Percentiles rank a stretch among this genome's conserved stretches.
Conservation (phyloP, 768 basidiomycete genomes). For the Chalciporus chontae region DNA sequence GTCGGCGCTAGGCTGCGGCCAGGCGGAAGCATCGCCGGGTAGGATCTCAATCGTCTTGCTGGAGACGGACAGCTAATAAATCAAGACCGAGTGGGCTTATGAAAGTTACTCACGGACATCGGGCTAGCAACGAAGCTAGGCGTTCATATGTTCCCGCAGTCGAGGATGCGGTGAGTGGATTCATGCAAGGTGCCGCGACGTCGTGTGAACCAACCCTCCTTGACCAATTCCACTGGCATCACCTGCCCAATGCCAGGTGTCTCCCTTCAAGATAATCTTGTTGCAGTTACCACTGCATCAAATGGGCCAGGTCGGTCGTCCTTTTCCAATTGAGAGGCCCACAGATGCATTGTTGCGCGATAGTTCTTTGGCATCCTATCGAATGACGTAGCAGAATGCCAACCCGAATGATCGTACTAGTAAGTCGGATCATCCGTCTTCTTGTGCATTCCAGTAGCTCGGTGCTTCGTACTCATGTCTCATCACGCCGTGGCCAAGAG, state of each 20-base stretch:
- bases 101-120: constrained; percentile 24
- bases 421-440: background rate
- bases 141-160: constrained; percentile 13
- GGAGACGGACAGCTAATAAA: background rate
- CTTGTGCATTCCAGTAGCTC: background rate
- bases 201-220: background rate
- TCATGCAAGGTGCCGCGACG: background rate
- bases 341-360: background rate
- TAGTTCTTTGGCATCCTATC: background rate
- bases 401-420: constrained; percentile 6
- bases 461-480: constrained; percentile 4
- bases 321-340: too few species aligned
- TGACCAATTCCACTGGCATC: too few species aligned
- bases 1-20: constrained; percentile 32
- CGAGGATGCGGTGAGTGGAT: background rate
- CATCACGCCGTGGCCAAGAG: constrained; percentile 9
- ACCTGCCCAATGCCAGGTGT: too few species aligned
- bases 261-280: too few species aligned
- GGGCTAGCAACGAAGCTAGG: constrained; percentile 23
- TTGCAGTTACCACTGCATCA: too few species aligned
- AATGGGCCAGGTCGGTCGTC: background rate
- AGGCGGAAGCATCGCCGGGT: constrained; percentile 52
- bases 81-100: background rate
- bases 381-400: constrained; percentile 13
- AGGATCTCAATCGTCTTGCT: constrained; percentile 55